Evolutionary conservation across 192 early-diverging fungal genomes (phyloP).

Genomic region (Entomortierella chlamydospora): DNA sequence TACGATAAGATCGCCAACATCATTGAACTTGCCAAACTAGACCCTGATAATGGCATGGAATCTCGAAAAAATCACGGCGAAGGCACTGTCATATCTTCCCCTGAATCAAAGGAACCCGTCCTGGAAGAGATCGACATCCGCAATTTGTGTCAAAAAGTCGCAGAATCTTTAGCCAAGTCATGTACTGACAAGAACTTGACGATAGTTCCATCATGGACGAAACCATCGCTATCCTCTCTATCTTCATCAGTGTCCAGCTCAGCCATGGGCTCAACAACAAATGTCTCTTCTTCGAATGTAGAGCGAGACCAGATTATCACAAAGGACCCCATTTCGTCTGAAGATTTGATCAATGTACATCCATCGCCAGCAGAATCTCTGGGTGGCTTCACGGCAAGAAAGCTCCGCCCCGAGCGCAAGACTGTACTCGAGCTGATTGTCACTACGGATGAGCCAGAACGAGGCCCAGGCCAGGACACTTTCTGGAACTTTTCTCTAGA

Average conservation of each 20-base stretch:
- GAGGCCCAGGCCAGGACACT: conserved; percentile 30
- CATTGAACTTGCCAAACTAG: conserved; percentile 34
- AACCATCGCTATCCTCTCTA: conserved; percentile 24
- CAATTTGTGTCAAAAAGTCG: conserved; percentile 36
- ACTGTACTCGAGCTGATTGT: conserved; percentile 38
- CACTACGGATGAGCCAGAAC: conserved; percentile 41
- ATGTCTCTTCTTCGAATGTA: not conserved
- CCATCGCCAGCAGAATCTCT: conserved; percentile 14
- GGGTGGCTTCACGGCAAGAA: conserved; percentile 9
- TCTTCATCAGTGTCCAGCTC: conserved; percentile 17
- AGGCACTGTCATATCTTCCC: not conserved
- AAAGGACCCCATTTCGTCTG: not conserved
- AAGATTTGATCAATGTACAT: conserved; percentile 14
- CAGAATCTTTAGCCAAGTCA: conserved; percentile 37
- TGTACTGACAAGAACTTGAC: conserved; percentile 42
- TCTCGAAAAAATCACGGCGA: conserved; percentile 1
- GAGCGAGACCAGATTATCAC: not conserved
- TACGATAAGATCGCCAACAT: conserved; percentile 37
- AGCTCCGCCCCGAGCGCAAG: conserved; percentile 11
- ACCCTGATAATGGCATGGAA: conserved; percentile 35
- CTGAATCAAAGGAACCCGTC: conserved; percentile 10
- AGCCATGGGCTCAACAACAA: conserved; percentile 4
- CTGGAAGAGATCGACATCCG: conserved; percentile 43
- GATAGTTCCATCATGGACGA: conserved; percentile 41
- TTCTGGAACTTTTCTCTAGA: conserved; percentile 38